Percentiles rank a stretch among this genome's conserved stretches.
Evolutionary conservation across 2,329 filamentous ascomycete genomes (phyloP).

Genomic region (Exutisphaerella laricina): DNA sequence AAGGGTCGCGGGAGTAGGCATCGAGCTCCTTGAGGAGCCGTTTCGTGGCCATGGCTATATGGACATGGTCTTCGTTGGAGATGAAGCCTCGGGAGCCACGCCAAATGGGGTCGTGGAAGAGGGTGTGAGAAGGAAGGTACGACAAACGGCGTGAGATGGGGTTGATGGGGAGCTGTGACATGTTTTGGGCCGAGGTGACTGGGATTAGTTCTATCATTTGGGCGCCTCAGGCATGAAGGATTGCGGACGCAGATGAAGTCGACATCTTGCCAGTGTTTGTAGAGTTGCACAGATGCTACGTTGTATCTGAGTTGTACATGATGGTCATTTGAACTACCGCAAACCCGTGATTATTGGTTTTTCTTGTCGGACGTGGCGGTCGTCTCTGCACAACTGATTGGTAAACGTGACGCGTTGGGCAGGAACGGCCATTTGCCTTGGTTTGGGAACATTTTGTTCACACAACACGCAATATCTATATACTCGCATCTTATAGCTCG

Average conservation of each 20-base stretch:
- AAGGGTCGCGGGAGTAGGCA: conserved; percentile 51
- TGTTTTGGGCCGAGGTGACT: not conserved
- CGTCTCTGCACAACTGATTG: too few relatives aligned
- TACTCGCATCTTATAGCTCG: conserved; percentile 39
- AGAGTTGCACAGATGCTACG: not conserved
- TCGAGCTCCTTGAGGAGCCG: conserved; percentile 58
- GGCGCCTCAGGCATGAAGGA: not conserved
- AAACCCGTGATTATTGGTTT: not conserved
- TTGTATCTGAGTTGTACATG: not conserved
- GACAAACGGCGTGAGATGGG: not conserved
- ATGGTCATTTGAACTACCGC: not conserved
- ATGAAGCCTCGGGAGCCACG: not conserved
- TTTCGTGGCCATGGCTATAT: conserved; percentile 41
- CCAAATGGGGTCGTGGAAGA: conserved; percentile 11
- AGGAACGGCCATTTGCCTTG: too few relatives aligned
- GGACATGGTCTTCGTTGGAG: not conserved
- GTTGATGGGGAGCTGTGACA: not conserved
- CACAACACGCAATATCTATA: too few relatives aligned
- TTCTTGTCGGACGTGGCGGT: not conserved
- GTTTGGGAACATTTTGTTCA: too few relatives aligned
- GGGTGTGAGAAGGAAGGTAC: conserved; percentile 1
- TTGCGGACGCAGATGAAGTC: not conserved
- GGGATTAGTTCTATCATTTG: not conserved
- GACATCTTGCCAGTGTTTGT: not conserved
- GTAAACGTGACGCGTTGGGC: too few relatives aligned